Conservation (phyloP, 2,329 filamentous ascomycete genomes). For the Fusarium sp. region DNA sequence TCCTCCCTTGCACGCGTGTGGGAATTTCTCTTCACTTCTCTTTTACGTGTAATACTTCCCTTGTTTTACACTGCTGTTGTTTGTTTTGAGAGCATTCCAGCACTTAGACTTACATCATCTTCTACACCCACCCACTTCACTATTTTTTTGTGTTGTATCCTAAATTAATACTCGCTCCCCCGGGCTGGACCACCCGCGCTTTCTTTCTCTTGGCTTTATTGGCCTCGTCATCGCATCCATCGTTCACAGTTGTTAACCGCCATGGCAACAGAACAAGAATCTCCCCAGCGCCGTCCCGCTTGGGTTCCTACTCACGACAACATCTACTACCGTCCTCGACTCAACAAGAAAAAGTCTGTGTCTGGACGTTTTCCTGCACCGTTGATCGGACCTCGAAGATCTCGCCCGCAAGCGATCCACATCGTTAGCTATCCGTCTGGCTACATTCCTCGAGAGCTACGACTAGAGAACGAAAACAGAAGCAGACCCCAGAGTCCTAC, state of each 20-base stretch:
- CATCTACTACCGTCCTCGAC: conserved; percentile 47
- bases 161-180: conserved; percentile 24
- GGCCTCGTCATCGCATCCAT: conserved; percentile 33
- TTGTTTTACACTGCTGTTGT: conserved; percentile 11
- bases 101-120: conserved; percentile 15
- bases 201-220: conserved; percentile 38
- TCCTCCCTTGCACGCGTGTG: conserved; percentile 24
- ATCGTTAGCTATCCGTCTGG: conserved; percentile 58
- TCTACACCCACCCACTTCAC: conserved; percentile 18
- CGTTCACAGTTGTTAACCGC: conserved; percentile 42
- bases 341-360: conserved; percentile 43
- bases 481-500: conserved; percentile 37
- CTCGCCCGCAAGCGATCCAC: conserved; percentile 58
- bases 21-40: conserved; percentile 9
- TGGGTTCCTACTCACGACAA: conserved; percentile 47
- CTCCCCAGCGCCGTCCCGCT: conserved; percentile 39
- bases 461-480: conserved; percentile 35
- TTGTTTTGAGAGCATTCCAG: conserved; percentile 27
- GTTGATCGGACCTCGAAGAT: conserved; percentile 55
- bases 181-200: conserved; percentile 38
- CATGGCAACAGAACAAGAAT: conserved; percentile 44
- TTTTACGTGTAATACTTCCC: conserved; percentile 4
- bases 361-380: conserved; percentile 51
- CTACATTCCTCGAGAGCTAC: conserved; percentile 60
- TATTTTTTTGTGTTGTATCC: conserved; percentile 24